Evolutionary conservation across 768 basidiomycete species (phyloP), one percentile per base, ranked within the genome.

Genomic region (Exsudoporus frostii): DNA sequence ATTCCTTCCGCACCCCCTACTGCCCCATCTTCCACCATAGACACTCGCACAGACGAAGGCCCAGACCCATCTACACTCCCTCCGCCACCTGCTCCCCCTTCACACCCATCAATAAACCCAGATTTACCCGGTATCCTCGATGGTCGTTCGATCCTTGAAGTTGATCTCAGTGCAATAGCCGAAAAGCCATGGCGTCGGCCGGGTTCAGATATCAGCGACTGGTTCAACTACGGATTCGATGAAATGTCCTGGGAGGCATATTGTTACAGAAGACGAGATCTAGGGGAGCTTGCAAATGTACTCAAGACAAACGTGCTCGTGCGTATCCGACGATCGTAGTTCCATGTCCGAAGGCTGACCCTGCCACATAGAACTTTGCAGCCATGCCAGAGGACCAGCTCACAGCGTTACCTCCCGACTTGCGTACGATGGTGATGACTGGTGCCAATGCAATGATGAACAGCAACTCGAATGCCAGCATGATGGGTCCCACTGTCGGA

Each of bases 221-320:
- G 94, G 89, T 99, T 99, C 73, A 98, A 99, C 71, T 98, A 97
- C 61, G 97, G 97, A 0, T 98, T 98, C 64, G 97, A 99, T 70
- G 97, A 99, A 72, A 80, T 91, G 15, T 90, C 89, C 32, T 99
- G 94, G 93, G 90, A 92, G 65, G 86, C 86, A 38, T 99, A 96
- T 64, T 90, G 87, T 61, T 88, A 90, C 69, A 81, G 91, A 61
- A 78, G 92, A 61, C 79, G 89, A 38, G 89, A 92, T 51, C 67
- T 92, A 46, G 86, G 89, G 3, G 91, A 92, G 52, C 76, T 88
- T 50, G 89, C 88, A 0, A 83, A 80, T 53, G 83, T 90, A 41
- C 78, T 94, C 51, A 93, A 93, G 65, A 81, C 83, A 2, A 91
- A 90, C 60, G 88, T 94, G 48, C 75, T 92, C 54, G 90, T 92